Conservation (phyloP, 345 rosid genomes). For the Lepidium sativum region DNA sequence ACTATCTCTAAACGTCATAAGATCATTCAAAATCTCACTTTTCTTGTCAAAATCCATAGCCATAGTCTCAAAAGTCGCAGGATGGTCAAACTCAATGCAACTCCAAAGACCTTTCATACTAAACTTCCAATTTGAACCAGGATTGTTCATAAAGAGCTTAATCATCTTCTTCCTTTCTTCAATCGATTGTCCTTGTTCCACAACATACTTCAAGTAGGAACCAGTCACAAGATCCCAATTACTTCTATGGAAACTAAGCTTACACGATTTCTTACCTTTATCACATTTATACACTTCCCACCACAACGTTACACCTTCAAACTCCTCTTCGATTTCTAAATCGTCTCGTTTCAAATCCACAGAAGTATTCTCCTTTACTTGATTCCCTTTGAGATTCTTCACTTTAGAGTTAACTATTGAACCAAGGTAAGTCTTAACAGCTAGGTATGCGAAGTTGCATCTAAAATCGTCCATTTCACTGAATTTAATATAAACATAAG, state of each 20-base stretch:
- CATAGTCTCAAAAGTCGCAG: constrained; percentile 31
- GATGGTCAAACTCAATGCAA: constrained; percentile 28
- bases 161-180: constrained; percentile 34
- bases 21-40: constrained; percentile 25
- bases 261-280: constrained; percentile 1
- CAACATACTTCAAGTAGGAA: constrained; percentile 33
- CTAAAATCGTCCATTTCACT: constrained; percentile 35
- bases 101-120: constrained; percentile 19
- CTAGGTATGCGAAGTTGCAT: constrained; percentile 35
- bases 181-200: constrained; percentile 37
- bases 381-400: constrained; percentile 9
- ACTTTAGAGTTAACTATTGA: constrained; percentile 15
- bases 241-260: constrained; percentile 36
- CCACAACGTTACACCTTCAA: constrained; percentile 7
- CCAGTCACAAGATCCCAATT: constrained; percentile 32
- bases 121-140: constrained; percentile 3
- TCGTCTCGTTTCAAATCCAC: constrained; percentile 12
- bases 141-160: constrained; percentile 42
- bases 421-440: constrained; percentile 46
- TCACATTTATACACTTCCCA: constrained; percentile 2
- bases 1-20: constrained; percentile 19
- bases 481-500: constrained; percentile 45
- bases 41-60: constrained; percentile 31
- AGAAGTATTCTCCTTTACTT: background rate
- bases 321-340: constrained; percentile 4